Evolutionary conservation across 2,329 filamentous ascomycete genomes (phyloP), one percentile per base, ranked within the genome.

Genomic region (Teratosphaeria pseudoeucalypti): DNA sequence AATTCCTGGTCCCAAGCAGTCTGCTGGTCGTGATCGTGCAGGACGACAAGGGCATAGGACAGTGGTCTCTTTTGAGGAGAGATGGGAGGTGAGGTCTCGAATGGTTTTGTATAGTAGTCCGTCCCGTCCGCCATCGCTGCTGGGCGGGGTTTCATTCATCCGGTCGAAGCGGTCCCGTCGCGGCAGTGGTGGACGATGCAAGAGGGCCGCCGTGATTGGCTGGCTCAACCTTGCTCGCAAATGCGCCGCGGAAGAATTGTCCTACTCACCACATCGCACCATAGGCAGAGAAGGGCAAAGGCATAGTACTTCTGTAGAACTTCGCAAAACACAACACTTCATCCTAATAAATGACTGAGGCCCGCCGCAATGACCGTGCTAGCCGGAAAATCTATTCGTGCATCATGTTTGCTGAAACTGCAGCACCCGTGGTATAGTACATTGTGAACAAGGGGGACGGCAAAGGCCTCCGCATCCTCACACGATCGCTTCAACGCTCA

Each of bases 401-500:
- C n/a, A n/a, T 19, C 43, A 10, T 49, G 43, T 49, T n/a, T n/a
- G 43, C 16, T 49, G 19, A 49, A 10, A 49, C 43, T 6, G 43
- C 6, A 49, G 43, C 16, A 49, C 16, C 43, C 16, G 19, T 23
- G 43, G 43, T 26, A 49, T 19, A 49, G 43, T 49, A 49, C 43
- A 49, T 49, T 26, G 19, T 49, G 16, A 49, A 6, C 23, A 49
- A 19, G 16, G 10, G 9, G n/a, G 43, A 49, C 2, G 9, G 43
- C 43, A 19, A 16, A 6, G 23, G 43, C 43, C 43, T 23, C 16
- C n/a, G 43, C 19, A 19, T 49, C 52, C 27, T 27, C 14, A 14
- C 11, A 34, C 19, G 27, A 56, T 56, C 54, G 54, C 54, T 56
- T 56, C 54, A 56, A 56, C 54, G 54, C 54, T 56, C 32, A 37